phyloP scores from a whole-genome alignment of 2,329 filamentous ascomycete genomes.

The Ilyonectria sp. region DNA sequence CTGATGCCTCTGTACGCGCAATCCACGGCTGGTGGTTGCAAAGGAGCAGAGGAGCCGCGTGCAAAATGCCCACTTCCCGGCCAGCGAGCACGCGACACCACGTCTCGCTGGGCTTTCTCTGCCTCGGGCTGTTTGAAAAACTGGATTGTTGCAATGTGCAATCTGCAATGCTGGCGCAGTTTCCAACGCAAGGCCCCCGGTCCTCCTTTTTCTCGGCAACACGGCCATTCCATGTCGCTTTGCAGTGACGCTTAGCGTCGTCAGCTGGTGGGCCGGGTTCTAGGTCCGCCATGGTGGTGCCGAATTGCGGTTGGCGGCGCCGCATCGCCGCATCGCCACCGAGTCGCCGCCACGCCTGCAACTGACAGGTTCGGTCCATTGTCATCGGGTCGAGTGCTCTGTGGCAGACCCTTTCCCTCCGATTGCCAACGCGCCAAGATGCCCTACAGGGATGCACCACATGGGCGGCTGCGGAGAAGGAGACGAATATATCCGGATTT shows the following conservation, averaged over 20 bases:
- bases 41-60: background rate
- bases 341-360: slow-evolving; percentile 6
- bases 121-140: background rate
- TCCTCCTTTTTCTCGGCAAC: background rate
- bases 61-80: slow-evolving; percentile 3
- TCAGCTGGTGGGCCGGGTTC: slow-evolving; percentile 15
- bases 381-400: slow-evolving; percentile 12
- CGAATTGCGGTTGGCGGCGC: slow-evolving; percentile 4
- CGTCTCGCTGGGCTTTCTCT: background rate
- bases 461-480: background rate
- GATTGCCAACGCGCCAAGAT: slow-evolving; percentile 22
- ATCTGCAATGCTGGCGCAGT: too few relatives aligned
- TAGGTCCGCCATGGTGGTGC: slow-evolving; percentile 1
- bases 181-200: too few relatives aligned
- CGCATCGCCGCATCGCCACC: background rate
- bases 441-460: slow-evolving; percentile 26
- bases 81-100: background rate
- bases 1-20: slow-evolving; percentile 24
- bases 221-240: background rate
- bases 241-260: slow-evolving; percentile 6
- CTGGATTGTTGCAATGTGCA: too few relatives aligned
- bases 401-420: background rate
- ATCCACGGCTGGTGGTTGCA: background rate
- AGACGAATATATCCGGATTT: background rate
- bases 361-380: slow-evolving; percentile 26